Base-by-base conservation (phyloP, 2,329 filamentous ascomycete genomes). In the Geosmithia flava region DNA sequence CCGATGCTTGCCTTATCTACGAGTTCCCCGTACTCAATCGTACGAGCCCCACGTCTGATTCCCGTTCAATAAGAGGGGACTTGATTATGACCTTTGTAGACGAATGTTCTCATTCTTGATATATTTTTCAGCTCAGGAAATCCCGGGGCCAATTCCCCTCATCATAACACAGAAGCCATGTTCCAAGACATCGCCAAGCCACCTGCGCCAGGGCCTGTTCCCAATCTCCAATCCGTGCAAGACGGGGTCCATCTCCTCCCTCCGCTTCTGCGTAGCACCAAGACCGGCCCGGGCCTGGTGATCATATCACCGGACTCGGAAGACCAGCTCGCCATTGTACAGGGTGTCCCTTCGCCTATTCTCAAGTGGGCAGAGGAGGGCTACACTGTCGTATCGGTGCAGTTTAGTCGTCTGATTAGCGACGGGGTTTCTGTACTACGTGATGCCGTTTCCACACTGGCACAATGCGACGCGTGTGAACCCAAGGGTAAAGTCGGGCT, bases 311-410 rank as follows among this genome's bases (percentile, higher is more conserved):
- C 50, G 30, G 53, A 59, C 33, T 53, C 54, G 19, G 42, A 51
- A 11, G 55, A 53, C 20, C 53, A 48, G 2, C 47, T 54, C 37
- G 53, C 47, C 33, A 59, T 54, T 19, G 49, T 49, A 46, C 56
- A 57, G 53, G 62, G 49, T 51, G 68, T 69, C 48, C 81, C 81
- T 0, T 68, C 73, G 8, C 76, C 78, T 0, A 55, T 77, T 15
- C 58, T 76, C 51, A 87, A 86, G 61, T 86, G 83, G 83, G 81
- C 81, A 0, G 82, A 87, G 57, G 83, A 87, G 58, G 80, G 82
- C 0, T 85, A 77, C 53, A 67, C 75, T 0, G 79, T 85, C 3
- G 77, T 51, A 0, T 72, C 83, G 58, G 58, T 85, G 1, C 57
- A 63, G 2, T 8, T 4, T 55, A 65, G 1, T 54, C 53, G n/a